Conservation (phyloP, 345 rosid species). For the Eucalyptus fibrosa region DNA sequence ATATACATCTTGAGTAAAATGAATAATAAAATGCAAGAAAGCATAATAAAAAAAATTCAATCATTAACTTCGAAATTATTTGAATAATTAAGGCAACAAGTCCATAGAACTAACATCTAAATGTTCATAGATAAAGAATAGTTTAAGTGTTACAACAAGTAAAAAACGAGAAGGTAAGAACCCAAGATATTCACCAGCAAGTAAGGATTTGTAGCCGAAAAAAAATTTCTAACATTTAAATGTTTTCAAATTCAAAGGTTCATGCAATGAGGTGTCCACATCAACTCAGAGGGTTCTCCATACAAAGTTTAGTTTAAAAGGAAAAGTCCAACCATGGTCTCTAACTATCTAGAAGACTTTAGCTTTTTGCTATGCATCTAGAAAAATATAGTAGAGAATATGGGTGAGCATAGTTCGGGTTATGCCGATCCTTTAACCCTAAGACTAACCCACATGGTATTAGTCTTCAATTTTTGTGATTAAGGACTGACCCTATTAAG, state of each 20-base stretch:
- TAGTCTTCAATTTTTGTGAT: no score
- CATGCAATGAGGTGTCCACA: not conserved
- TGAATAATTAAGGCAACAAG: not conserved
- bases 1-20: not conserved
- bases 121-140: no score
- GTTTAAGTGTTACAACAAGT: not conserved
- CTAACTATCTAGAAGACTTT: not conserved
- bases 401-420: no score
- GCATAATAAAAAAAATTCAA: not conserved
- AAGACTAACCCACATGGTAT: no score
- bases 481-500: no score
- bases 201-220: not conserved
- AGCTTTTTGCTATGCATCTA: not conserved
- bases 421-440: no score
- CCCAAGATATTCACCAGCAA: not conserved
- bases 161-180: not conserved
- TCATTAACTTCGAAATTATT: not conserved
- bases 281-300: not conserved
- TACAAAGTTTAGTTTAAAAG: no score
- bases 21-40: not conserved
- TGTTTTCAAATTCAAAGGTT: not conserved
- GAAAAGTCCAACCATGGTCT: not conserved
- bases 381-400: not conserved
- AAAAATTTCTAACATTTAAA: not conserved
- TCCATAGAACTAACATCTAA: not conserved